phyloP scores from a whole-genome alignment of 306 rosid species.

The Morella rubra region DNA sequence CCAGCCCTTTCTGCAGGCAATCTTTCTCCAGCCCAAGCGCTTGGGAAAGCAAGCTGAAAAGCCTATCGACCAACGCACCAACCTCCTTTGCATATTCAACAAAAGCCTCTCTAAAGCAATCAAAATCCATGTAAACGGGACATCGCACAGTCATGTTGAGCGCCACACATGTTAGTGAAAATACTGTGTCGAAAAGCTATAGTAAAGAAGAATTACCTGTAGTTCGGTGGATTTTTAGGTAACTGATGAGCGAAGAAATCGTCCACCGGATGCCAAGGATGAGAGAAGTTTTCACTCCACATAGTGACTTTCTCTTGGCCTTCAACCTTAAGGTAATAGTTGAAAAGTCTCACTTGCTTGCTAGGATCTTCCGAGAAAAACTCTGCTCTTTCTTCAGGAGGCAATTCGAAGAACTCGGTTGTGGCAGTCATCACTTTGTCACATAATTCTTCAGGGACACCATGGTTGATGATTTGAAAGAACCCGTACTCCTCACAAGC shows the following conservation, averaged over 20 bases:
- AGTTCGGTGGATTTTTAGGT: conserved; percentile 34
- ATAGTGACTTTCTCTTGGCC: conserved; percentile 25
- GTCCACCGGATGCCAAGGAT: conserved; percentile 39
- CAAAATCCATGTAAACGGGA: neutral
- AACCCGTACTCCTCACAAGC: conserved; percentile 54
- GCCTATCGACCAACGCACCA: conserved; percentile 33
- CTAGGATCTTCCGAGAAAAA: conserved; percentile 33
- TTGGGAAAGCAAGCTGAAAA: conserved; percentile 40
- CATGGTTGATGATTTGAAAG: conserved; percentile 53
- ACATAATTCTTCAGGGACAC: conserved; percentile 41
- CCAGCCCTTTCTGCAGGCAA: conserved; percentile 32
- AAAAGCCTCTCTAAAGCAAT: conserved; percentile 37
- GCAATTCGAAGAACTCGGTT: conserved; percentile 38
- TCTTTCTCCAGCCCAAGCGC: conserved; percentile 50
- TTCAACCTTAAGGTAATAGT: conserved; percentile 30
- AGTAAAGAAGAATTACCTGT: conserved; percentile 15
- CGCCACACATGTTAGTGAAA: neutral
- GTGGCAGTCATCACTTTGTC: conserved; percentile 27
- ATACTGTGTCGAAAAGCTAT: neutral
- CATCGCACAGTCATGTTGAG: neutral
- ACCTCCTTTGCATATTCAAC: conserved; percentile 49
- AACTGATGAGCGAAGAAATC: conserved; percentile 27
- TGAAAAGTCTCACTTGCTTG: conserved; percentile 31
- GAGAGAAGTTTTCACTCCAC: conserved; percentile 54
- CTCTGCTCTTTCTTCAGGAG: conserved; percentile 32